Evolutionary conservation across 306 rosid genomes (phyloP).

Genomic region (Echinosophora koreensis): DNA sequence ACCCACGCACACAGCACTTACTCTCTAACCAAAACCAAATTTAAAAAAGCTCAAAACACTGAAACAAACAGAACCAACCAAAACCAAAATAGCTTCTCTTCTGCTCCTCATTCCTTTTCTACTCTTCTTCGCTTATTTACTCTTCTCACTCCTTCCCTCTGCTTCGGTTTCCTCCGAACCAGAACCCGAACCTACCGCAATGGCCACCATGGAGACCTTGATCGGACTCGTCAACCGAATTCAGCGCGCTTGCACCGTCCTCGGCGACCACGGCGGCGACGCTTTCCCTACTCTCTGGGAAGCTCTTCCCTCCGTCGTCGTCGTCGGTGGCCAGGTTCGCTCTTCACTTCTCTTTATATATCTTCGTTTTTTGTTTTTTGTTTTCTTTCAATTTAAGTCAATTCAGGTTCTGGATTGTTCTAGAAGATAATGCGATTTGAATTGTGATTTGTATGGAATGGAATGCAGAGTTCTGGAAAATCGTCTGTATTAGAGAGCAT

Average conservation of each 20-base stretch:
- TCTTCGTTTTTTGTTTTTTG: background rate
- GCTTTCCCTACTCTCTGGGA: slow-evolving; percentile 84
- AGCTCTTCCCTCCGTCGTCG: slow-evolving; percentile 88
- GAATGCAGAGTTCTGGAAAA: slow-evolving; percentile 82
- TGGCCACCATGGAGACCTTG: slow-evolving; percentile 64
- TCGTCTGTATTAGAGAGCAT: slow-evolving; percentile 85
- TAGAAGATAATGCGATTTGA: background rate
- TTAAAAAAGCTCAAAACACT: background rate
- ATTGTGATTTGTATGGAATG: background rate
- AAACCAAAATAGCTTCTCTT: slow-evolving; percentile 48
- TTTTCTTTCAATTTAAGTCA: background rate
- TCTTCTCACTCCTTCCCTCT: background rate
- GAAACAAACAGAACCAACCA: slow-evolving; percentile 33
- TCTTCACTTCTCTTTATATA: background rate
- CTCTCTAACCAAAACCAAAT: slow-evolving; percentile 1
- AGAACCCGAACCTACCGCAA: slow-evolving; percentile 23
- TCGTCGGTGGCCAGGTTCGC: slow-evolving; percentile 94
- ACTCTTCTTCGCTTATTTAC: background rate
- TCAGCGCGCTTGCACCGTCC: slow-evolving; percentile 84
- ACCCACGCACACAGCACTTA: background rate
- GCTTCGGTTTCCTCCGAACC: background rate
- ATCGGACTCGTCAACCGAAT: slow-evolving; percentile 84
- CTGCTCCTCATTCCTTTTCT: slow-evolving; percentile 12
- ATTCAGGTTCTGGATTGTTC: background rate
- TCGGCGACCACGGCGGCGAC: slow-evolving; percentile 86